A percentile compares a stretch with the other conserved stretches of the same genome.
These are phyloP conservation scores for Leptographium procerum DNA, from an alignment of 2,329 filamentous ascomycete genomes.

Conservation along the genomic window DNA sequence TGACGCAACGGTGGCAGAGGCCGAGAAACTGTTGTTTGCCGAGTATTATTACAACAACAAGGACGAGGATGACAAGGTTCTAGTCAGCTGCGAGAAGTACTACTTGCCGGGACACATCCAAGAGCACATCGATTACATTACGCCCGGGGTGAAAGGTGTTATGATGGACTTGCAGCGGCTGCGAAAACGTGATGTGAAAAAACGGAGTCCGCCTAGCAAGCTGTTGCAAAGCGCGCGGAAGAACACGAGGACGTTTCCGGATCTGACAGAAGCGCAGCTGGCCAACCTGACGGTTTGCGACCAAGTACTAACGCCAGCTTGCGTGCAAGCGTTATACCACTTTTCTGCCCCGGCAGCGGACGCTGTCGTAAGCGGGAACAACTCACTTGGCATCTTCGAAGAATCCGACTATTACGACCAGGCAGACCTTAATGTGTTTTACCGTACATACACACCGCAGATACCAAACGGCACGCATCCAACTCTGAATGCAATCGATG, in stretches of 20 bases:
- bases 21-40: slow-evolving; percentile 11
- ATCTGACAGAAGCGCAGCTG: background rate
- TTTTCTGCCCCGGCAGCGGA: slow-evolving; percentile 6
- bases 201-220: too few species aligned
- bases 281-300: slow-evolving; percentile 30
- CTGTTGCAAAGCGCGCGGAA: too few species aligned
- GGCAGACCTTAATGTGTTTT: slow-evolving; percentile 13
- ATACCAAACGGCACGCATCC: slow-evolving; percentile 31
- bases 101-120: slow-evolving; percentile 34
- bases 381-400: slow-evolving; percentile 15
- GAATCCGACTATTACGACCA: slow-evolving; percentile 13
- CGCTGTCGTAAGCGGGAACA: background rate
- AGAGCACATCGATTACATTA: slow-evolving; percentile 43
- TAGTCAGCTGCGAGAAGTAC: slow-evolving; percentile 14
- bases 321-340: slow-evolving; percentile 31
- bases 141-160: slow-evolving; percentile 25
- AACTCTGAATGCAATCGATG: slow-evolving; percentile 20
- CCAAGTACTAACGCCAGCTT: slow-evolving; percentile 42
- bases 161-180: background rate
- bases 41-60: slow-evolving; percentile 5
- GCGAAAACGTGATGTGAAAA: too few species aligned
- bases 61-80: background rate
- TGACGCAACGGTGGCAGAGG: slow-evolving; percentile 13
- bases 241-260: too few species aligned
- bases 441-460: slow-evolving; percentile 10